Base-by-base conservation (phyloP, 2,329 filamentous ascomycete species). In the Ophiostoma populinum region DNA sequence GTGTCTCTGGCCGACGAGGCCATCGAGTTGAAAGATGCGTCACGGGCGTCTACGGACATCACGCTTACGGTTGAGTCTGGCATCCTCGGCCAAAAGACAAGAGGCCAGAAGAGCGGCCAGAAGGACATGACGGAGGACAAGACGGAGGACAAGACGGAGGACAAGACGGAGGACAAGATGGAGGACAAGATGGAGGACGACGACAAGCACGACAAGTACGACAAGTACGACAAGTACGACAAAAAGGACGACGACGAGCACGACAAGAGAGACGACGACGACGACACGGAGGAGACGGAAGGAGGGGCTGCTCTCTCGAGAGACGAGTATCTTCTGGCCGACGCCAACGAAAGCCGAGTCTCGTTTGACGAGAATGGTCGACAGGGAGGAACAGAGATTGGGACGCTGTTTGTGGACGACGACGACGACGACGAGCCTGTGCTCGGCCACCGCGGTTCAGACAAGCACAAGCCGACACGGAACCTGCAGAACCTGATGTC, bases 361-460 rank as follows among this genome's bases (percentile, higher is more conserved):
- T 45, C 43, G 11, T 37, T 39, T 24, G 42, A 44, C 26, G 42
- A 46, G 24, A 44, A 45, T 17, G 44, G 43, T 5, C 33, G 29
- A 11, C 35, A 24, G 5, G 44, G 43, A 2, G 44, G 44, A 7
- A 44, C 39, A 3, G 31, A 38, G 18, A 35, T 45, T n/a, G 25
- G 17, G 7, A 11, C 18, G 7, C 16, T 33, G 32, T 12, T 36
- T 32, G 24, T 19, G 26, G 19, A 42, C 21, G 42, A 44, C 11
- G 38, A 32, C 29, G 39, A 46, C 32, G 42, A 43, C 28, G 15
- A 45, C 19, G 47, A 47, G 36, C 46, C 48, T 4, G 35, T 47
- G 11, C 47, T 53, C 24, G 49, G 49, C n/a, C 46, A 51, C 1
- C 49, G 50, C 34, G 45, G 51, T 34, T 52, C 50, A 4, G 48